Evolutionary conservation across 768 basidiomycete genomes (phyloP).

Genomic region (Rhizopogon vinicolor): DNA sequence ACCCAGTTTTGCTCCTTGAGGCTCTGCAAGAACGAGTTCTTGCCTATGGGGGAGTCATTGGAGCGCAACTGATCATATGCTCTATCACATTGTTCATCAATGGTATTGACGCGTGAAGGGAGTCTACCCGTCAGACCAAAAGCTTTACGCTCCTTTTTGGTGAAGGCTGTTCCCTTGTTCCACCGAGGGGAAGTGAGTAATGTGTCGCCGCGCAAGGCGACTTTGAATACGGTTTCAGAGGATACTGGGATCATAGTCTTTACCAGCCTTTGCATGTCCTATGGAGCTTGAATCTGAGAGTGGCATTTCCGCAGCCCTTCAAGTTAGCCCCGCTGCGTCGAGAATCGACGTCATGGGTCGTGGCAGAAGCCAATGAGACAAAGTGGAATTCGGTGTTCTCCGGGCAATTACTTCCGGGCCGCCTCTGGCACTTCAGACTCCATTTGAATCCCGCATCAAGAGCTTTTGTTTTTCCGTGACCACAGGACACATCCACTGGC

Average conservation of each 20-base stretch:
- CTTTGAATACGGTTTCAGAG: constrained; percentile 18
- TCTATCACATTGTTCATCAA: constrained; percentile 73
- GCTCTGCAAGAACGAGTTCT: constrained; percentile 76
- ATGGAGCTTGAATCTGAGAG: background rate
- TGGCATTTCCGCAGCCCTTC: background rate
- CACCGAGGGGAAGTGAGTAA: constrained; percentile 63
- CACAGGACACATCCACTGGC: constrained; percentile 10
- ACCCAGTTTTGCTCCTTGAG: constrained; percentile 80
- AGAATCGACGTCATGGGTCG: no score
- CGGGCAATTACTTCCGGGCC: constrained; percentile 1
- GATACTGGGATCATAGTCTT: constrained; percentile 2
- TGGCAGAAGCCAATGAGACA: background rate
- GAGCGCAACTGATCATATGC: constrained; percentile 61
- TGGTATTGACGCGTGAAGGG: constrained; percentile 49
- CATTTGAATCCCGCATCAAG: background rate
- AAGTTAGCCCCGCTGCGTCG: no score
- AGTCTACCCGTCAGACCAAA: constrained; percentile 59
- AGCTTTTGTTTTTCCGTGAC: background rate
- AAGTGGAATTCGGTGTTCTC: constrained; percentile 15
- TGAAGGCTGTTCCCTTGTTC: constrained; percentile 83
- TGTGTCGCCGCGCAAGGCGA: constrained; percentile 57
- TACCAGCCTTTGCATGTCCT: background rate
- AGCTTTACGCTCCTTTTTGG: constrained; percentile 55
- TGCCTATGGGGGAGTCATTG: constrained; percentile 38
- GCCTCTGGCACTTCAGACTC: background rate